Evolutionary conservation across 225 moss, liverwort and hornwort species (phyloP), one percentile per base, ranked within the genome.

Genomic region (Climacium dendroides): DNA sequence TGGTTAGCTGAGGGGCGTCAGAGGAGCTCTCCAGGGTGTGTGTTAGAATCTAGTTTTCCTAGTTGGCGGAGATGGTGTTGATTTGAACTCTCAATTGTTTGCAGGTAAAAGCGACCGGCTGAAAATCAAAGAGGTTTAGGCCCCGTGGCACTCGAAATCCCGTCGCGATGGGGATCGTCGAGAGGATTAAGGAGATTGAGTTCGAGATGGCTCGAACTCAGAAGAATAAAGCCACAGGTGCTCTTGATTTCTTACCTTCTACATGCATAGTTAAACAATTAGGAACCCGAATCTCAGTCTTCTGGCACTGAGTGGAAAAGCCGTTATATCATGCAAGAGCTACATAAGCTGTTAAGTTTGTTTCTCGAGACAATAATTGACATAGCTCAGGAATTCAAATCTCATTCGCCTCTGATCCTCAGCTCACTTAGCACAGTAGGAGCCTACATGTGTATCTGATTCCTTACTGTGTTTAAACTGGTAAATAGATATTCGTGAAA

Each of bases 161-260:
- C 28, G 85, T n/a, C 83, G 94, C 85, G 90, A 99, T 99, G 99
- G 99, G 99, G 93, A 99, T 99, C 89, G 82, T 99, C 45, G 99
- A 99, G 89, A 96, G 92, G 95, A 99, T 99, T 85, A 99, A 97
- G 92, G 99, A 99, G 94, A 99, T 99, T 91, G 99, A 99, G 97
- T 95, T 96, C 92, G 99, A 99, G 96, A 99, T 99, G 99, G 99
- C 99, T 96, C 96, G 99, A 90, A 99, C 99, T 96, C 99, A 99
- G 84, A 99, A 99, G 91, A 99, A 99, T 79, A 99, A 99, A 85
- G 99, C 99, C 55, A 99, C 99, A 93, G 96, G 97, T 98, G 69
- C 47, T 65, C 43, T 55, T 87, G 59, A 60, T 86, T 74, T 57
- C 39, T 63, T 86, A 19, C 69, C 75, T 75, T 80, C 37, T 84